Percentiles rank a stretch among this genome's conserved stretches.
phyloP scores from a whole-genome alignment of 495 filamentous ascomycete genomes.

The Friedmanniomyces endolithicus region DNA sequence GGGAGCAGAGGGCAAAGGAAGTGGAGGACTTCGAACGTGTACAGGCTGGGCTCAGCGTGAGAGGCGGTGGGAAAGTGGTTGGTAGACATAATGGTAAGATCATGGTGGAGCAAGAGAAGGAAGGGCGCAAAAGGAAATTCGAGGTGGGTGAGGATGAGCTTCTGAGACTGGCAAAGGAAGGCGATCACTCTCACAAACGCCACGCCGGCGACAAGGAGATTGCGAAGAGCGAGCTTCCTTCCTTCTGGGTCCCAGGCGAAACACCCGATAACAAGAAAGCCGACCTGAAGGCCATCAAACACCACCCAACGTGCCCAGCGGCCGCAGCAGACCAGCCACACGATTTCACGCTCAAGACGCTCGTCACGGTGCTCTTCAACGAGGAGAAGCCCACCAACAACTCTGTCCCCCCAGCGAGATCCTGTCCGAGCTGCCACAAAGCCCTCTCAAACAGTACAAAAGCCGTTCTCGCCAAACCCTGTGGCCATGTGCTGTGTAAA shows the following conservation, averaged over 20 bases:
- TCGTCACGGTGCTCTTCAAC: conserved; percentile 69
- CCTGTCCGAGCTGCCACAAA: conserved; percentile 86
- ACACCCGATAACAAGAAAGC: conserved; percentile 51
- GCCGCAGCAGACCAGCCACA: conserved; percentile 59
- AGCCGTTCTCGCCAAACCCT: conserved; percentile 79
- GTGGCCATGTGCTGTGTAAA: conserved; percentile 85
- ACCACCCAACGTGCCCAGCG: conserved; percentile 66
- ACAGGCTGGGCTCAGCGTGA: conserved; percentile 55
- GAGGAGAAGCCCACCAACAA: conserved; percentile 48
- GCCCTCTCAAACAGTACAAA: conserved; percentile 68
- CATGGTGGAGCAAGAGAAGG: conserved; percentile 30
- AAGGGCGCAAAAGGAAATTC: conserved; percentile 60
- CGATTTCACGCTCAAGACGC: conserved; percentile 65
- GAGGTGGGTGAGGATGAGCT: conserved; percentile 75
- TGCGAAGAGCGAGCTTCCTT: conserved; percentile 60
- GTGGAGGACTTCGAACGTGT: conserved; percentile 35
- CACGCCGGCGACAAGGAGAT: conserved; percentile 36
- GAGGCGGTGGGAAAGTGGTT: conserved; percentile 33
- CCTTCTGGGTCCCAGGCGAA: conserved; percentile 87
- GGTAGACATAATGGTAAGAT: conserved; percentile 33
- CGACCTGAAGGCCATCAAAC: conserved; percentile 37
- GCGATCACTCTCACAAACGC: conserved; percentile 49
- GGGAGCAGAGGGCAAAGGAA: conserved; percentile 33
- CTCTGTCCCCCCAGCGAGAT: conserved; percentile 30
- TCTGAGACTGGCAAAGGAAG: conserved; percentile 53